These are phyloP conservation scores for Tetrahymena borealis DNA, from an alignment of 73 alveolate genomes.

Conservation along the genomic window DNA sequence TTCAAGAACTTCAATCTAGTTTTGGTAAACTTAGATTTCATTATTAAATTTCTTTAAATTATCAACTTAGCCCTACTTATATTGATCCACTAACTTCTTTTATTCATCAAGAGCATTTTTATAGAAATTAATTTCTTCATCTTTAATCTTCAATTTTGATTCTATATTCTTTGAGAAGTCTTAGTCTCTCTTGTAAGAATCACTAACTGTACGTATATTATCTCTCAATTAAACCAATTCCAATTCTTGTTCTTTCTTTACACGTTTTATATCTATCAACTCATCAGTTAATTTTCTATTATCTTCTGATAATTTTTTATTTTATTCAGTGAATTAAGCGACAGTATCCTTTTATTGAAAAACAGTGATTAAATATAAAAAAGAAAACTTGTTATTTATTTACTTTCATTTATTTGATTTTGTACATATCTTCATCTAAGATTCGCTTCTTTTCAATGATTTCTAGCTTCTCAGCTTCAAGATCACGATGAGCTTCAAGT, in stretches of 20 bases:
- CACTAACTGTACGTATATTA: conserved; percentile 23
- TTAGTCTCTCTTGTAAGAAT: conserved; percentile 33
- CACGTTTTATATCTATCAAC: conserved; percentile 5
- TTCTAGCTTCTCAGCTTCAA: conserved; percentile 34
- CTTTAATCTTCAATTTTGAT: conserved; percentile 16
- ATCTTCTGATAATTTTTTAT: conserved; percentile 13
- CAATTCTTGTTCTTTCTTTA: conserved; percentile 8
- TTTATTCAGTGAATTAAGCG: conserved; percentile 3
- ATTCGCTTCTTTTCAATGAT: conserved; percentile 9
- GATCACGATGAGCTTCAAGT: conserved; percentile 18
- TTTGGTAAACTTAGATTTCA: conserved; percentile 10
- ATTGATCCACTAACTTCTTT: conserved; percentile 22
- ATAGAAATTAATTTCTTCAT: conserved; percentile 11
- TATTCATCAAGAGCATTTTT: conserved; percentile 14
- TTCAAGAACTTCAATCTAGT: conserved; percentile 25
- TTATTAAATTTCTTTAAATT: conserved; percentile 5
- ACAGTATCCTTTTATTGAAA: neutral
- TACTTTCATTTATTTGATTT: conserved; percentile 7
- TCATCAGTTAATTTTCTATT: conserved; percentile 11
- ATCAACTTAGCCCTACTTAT: conserved; percentile 4
- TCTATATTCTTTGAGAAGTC: conserved; percentile 27
- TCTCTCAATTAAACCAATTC: conserved; percentile 25
- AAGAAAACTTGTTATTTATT: too few species aligned
- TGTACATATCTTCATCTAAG: conserved; percentile 23
- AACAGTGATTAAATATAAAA: too few species aligned